Conservation (phyloP, 75 land plant genomes). For the Sequoia sempervirens region DNA sequence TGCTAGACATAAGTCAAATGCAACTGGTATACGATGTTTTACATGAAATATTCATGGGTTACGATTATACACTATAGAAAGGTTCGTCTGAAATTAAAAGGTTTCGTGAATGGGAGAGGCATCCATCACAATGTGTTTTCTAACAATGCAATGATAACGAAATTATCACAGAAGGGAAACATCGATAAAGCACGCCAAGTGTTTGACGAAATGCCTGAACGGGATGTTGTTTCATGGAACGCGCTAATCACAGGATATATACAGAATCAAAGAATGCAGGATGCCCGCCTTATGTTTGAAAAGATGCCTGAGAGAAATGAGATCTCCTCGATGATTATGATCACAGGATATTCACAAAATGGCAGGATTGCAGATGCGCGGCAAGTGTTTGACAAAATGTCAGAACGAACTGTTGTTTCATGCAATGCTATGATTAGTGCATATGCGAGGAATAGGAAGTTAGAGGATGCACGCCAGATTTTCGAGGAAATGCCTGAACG, state of each 20-base stretch:
- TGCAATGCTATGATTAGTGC: conserved; percentile 40
- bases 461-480: conserved; percentile 33
- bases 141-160: background rate
- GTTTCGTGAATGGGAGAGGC: background rate
- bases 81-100: background rate
- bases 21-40: background rate
- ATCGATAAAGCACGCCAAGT: background rate
- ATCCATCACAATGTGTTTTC: background rate
- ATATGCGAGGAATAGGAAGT: conserved; percentile 21
- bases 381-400: conserved; percentile 43
- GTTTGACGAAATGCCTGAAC: background rate
- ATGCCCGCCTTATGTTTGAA: background rate
- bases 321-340: background rate
- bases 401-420: conserved; percentile 28
- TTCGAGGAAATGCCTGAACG: conserved; percentile 30
- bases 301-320: background rate
- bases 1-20: background rate
- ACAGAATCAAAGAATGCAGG: background rate
- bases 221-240: conserved; percentile 1
- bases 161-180: background rate
- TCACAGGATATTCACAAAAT: background rate
- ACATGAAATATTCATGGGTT: background rate
- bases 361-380: conserved; percentile 19
- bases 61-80: background rate
- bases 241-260: background rate